These are phyloP conservation scores for Ogataea degrootiae DNA, from an alignment of 805 yeast genomes.

Conservation along the genomic window DNA sequence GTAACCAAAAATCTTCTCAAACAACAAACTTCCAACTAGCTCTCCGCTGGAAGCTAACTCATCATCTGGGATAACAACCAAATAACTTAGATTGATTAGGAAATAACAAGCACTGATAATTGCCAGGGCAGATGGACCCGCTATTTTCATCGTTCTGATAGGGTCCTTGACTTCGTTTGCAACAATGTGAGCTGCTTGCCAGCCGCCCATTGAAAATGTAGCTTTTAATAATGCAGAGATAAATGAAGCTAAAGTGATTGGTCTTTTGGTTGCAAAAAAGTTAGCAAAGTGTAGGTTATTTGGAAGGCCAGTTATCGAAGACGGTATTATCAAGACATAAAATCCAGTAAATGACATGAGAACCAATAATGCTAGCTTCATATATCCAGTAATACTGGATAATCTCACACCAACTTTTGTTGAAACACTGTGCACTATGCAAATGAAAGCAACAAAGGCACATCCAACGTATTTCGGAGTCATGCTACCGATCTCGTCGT, in stretches of 20 bases:
- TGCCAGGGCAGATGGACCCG: conserved; percentile 46
- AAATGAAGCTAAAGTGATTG: conserved; percentile 37
- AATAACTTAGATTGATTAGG: conserved; percentile 45
- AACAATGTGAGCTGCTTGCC: conserved; percentile 52
- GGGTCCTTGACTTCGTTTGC: conserved; percentile 54
- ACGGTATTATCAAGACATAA: conserved; percentile 50
- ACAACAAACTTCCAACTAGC: conserved; percentile 47
- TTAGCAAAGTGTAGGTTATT: conserved; percentile 34
- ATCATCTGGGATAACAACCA: conserved; percentile 44
- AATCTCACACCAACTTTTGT: conserved; percentile 54
- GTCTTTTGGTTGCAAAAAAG: conserved; percentile 25
- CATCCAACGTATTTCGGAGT: conserved; percentile 40
- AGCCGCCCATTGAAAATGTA: conserved; percentile 47
- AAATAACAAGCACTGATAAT: conserved; percentile 41
- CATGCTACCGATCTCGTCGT: conserved; percentile 34
- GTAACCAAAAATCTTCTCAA: conserved; percentile 46
- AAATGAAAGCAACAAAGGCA: conserved; percentile 30
- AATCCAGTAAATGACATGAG: conserved; percentile 55
- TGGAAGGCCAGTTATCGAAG: conserved; percentile 37
- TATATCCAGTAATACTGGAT: conserved; percentile 58
- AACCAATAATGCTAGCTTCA: conserved; percentile 51
- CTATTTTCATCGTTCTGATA: conserved; percentile 43
- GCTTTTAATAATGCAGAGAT: conserved; percentile 49
- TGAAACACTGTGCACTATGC: conserved; percentile 52
- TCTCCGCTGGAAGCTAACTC: conserved; percentile 43